Percentiles rank a stretch among this genome's conserved stretches.
Evolutionary conservation across 257 asterid genomes (phyloP).

Genomic region (Petrea volubilis): DNA sequence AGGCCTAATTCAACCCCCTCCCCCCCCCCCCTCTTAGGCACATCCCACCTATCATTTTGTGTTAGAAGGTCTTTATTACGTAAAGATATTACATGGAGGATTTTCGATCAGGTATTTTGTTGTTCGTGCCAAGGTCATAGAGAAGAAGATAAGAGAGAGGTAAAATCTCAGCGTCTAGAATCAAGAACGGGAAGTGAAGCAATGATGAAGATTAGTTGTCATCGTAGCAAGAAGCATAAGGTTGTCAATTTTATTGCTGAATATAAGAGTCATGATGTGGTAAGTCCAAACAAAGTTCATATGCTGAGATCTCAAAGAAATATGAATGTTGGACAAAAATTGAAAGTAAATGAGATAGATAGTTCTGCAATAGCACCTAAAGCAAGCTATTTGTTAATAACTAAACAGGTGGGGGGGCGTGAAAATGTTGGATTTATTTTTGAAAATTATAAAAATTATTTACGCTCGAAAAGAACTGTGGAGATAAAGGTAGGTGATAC

Average conservation of each 20-base stretch:
- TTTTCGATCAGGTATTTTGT: not conserved
- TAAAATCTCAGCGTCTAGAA: not conserved
- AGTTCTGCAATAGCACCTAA: no score
- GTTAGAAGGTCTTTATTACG: not conserved
- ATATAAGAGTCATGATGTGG: not conserved
- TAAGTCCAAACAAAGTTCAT: not conserved
- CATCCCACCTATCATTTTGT: no score
- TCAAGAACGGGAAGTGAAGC: not conserved
- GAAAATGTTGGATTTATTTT: not conserved
- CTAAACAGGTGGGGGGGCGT: not conserved
- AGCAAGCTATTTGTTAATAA: no score
- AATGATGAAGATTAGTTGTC: not conserved
- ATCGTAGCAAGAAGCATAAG: not conserved
- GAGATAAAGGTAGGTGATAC: not conserved
- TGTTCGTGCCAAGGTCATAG: slow-evolving; percentile 2
- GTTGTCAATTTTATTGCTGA: not conserved
- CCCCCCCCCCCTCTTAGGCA: no score
- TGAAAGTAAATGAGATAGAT: not conserved
- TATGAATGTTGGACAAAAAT: not conserved
- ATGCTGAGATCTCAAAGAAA: not conserved
- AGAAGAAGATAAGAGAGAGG: not conserved
- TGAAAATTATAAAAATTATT: not conserved
- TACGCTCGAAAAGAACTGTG: not conserved
- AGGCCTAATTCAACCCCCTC: no score
- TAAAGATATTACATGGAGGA: not conserved